Conservation (phyloP, 1,139 yeast genomes). For the Geotrichum aggregatum region DNA sequence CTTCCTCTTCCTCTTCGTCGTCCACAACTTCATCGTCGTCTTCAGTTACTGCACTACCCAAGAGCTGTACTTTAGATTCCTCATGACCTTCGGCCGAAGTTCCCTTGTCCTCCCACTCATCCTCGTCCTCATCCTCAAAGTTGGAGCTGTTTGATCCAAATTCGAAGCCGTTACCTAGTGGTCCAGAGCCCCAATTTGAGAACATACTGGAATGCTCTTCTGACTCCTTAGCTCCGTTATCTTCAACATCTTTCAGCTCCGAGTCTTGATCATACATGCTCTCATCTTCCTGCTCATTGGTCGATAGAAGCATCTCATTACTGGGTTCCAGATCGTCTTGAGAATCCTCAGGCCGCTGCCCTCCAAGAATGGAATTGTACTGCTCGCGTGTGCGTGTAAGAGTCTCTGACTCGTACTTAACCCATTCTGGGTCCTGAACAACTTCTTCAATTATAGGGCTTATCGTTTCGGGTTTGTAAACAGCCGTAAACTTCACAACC, state of each 20-base stretch:
- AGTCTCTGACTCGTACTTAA: slow-evolving; percentile 74
- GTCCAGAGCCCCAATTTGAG: slow-evolving; percentile 69
- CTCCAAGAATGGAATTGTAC: slow-evolving; percentile 93
- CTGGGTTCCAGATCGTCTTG: slow-evolving; percentile 37
- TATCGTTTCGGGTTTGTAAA: slow-evolving; percentile 59
- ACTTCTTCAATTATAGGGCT: slow-evolving; percentile 58
- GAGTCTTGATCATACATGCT: slow-evolving; percentile 42
- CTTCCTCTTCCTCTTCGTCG: slow-evolving; percentile 27
- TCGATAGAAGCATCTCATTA: slow-evolving; percentile 28
- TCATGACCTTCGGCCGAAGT: background rate
- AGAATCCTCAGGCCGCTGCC: slow-evolving; percentile 56
- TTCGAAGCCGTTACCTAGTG: slow-evolving; percentile 37
- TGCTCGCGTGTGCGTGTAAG: slow-evolving; percentile 87
- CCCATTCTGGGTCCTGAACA: slow-evolving; percentile 64
- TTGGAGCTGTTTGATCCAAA: slow-evolving; percentile 46
- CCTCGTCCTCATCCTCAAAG: slow-evolving; percentile 50
- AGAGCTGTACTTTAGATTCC: slow-evolving; percentile 11
- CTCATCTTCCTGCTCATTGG: slow-evolving; percentile 34
- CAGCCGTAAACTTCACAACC: slow-evolving; percentile 85
- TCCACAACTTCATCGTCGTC: slow-evolving; percentile 28
- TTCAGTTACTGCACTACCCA: slow-evolving; percentile 20
- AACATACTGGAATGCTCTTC: slow-evolving; percentile 50
- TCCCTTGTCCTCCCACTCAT: slow-evolving; percentile 29
- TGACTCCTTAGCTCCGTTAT: slow-evolving; percentile 25
- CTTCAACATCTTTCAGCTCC: slow-evolving; percentile 38